Base-by-base conservation (phyloP, 768 basidiomycete species). In the Cyathus striatus region DNA sequence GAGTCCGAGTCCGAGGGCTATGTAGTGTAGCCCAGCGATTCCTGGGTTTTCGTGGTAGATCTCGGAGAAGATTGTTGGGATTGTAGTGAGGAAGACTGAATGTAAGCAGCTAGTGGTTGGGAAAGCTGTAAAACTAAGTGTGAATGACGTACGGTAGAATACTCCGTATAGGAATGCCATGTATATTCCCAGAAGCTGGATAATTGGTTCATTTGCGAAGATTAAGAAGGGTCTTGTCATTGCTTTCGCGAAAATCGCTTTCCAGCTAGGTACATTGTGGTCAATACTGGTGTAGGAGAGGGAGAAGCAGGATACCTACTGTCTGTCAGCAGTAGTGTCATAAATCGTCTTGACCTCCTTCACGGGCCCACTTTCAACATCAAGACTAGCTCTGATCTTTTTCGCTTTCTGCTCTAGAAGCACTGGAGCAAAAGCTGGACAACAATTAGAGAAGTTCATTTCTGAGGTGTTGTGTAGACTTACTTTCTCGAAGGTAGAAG, bases 81-180 rank as follows among this genome's bases (percentile, higher is more conserved):
- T 74, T 0, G 75, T 83, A 1, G 82, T 83, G 23, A 87, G 60
- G 54, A 82, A 81, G 18, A 86, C 84, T 87, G 43, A 3, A 25
- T 25, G 4, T 23, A 36, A 43, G 23, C 14, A 42, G 23, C 16
- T 21, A 42, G n/a, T 37, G 13, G 40, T 12, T 27, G 7, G 23
- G 17, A 23, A 23, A 12, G 21, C 37, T 9, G 24, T n/a, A 16
- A 13, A n/a, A 41, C 10, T 14, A 34, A 30, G 21, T 12, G n/a
- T 27, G n/a, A 18, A 17, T 32, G 23, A 60, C 78, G 39, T 51
- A 79, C 80, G 48, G 44, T 82, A 85, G 27, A 81, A 60, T 0
- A 69, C 52, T 4, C 82, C 87, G 44, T 83, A 90, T 12, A 84
- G 54, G 49, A 85, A 79, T 0, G 83, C 79, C 73, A 85, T 77